Conservation (phyloP, 1,139 yeast genomes). For the Entelexis sorbosivorans region DNA sequence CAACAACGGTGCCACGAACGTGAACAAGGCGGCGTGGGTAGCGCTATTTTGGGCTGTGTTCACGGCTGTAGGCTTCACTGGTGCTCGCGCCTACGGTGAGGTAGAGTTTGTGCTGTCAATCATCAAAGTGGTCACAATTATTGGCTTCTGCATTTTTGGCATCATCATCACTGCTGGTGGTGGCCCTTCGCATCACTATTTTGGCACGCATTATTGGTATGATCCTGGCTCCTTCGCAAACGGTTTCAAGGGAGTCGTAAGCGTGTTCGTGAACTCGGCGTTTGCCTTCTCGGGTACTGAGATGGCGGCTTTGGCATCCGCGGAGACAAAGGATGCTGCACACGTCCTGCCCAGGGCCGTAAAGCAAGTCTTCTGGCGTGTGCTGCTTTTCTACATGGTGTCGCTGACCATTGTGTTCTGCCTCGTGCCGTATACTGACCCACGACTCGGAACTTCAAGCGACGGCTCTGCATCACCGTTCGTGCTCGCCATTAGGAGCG, state of each 20-base stretch:
- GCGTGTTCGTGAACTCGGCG: constrained; percentile 78
- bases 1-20: constrained; percentile 34
- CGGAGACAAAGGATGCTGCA: constrained; percentile 70
- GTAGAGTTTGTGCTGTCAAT: constrained; percentile 57
- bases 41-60: constrained; percentile 52
- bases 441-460: constrained; percentile 16
- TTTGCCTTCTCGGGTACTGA: constrained; percentile 81
- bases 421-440: constrained; percentile 53
- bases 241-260: constrained; percentile 64
- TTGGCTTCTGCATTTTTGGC: constrained; percentile 55
- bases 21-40: constrained; percentile 46
- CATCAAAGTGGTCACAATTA: constrained; percentile 49
- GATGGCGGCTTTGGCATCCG: constrained; percentile 73
- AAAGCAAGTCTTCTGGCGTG: constrained; percentile 66
- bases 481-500: constrained; percentile 52
- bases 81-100: constrained; percentile 68
- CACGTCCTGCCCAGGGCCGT: constrained; percentile 55
- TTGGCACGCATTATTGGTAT: constrained; percentile 56
- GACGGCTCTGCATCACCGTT: constrained; percentile 54
- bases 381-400: constrained; percentile 50
- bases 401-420: constrained; percentile 53
- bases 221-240: constrained; percentile 51
- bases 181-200: constrained; percentile 49
- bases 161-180: constrained; percentile 56
- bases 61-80: constrained; percentile 51